Percentiles rank a stretch among this genome's conserved stretches.
These are phyloP conservation scores for Torulaspora globosa DNA, from an alignment of 1,139 yeast genomes.

Conservation along the genomic window DNA sequence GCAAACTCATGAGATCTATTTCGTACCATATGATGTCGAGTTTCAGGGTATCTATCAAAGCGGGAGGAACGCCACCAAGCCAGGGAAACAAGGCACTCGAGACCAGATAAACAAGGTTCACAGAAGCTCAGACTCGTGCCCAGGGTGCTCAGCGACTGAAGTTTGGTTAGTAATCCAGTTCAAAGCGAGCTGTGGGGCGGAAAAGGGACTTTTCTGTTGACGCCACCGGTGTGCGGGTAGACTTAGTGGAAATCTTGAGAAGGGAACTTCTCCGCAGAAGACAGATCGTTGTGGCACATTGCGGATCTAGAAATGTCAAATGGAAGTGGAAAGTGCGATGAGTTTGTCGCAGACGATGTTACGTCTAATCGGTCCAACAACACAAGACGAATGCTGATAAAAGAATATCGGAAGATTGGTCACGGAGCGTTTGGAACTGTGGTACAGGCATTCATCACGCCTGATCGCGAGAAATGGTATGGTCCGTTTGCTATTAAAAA, in stretches of 20 bases:
- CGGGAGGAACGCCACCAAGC: slow-evolving; percentile 5
- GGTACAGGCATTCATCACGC: slow-evolving; percentile 57
- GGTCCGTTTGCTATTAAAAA: slow-evolving; percentile 82
- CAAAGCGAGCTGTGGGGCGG: not conserved
- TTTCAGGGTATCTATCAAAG: slow-evolving; percentile 1
- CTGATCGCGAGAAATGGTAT: slow-evolving; percentile 47
- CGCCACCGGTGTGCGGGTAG: not conserved
- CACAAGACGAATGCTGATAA: slow-evolving; percentile 59
- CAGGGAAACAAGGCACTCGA: slow-evolving; percentile 1
- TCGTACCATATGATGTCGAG: not conserved
- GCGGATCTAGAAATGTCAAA: slow-evolving; percentile 5
- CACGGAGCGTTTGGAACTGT: slow-evolving; percentile 86
- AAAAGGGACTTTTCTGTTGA: not conserved
- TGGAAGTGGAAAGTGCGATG: slow-evolving; percentile 25
- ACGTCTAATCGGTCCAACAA: slow-evolving; percentile 54
- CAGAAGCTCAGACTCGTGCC: not conserved
- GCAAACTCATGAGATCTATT: not conserved
- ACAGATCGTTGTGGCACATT: not conserved
- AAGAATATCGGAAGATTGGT: slow-evolving; percentile 69
- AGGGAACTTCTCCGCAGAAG: not conserved
- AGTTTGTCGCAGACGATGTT: slow-evolving; percentile 54
- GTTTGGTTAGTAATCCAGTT: not conserved
- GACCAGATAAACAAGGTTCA: slow-evolving; percentile 2
- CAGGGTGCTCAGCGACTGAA: not conserved
- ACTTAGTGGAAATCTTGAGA: not conserved